phyloP scores from a whole-genome alignment of 148 eudicot genomes.

The Chenopodium formosanum region DNA sequence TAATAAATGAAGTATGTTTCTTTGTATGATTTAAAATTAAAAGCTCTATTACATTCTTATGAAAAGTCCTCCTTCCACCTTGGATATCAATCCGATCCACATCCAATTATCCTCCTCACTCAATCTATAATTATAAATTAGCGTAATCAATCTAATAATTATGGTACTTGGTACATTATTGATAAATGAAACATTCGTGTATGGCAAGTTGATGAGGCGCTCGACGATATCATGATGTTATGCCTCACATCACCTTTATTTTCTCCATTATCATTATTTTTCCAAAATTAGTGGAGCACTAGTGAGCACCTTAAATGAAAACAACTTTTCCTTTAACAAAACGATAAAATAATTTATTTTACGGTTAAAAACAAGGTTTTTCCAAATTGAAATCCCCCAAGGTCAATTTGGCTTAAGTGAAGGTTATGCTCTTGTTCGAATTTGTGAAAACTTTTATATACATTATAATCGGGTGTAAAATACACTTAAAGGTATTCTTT shows the following conservation, averaged over 20 bases:
- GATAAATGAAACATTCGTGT: not conserved
- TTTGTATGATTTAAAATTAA: too few species aligned
- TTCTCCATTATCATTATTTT: not conserved
- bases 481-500: too few species aligned
- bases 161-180: not conserved
- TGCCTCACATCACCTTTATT: constrained; percentile 1
- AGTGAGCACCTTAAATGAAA: not conserved
- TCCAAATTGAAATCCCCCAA: too few species aligned
- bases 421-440: too few species aligned
- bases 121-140: not conserved
- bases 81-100: not conserved
- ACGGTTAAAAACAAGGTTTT: too few species aligned
- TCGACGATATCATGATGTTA: constrained; percentile 10
- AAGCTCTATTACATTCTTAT: too few species aligned
- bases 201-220: not conserved
- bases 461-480: too few species aligned
- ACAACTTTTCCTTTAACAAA: not conserved
- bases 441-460: too few species aligned
- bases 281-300: constrained; percentile 17
- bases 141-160: not conserved
- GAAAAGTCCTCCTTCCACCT: too few species aligned
- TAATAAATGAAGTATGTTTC: too few species aligned
- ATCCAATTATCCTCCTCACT: not conserved
- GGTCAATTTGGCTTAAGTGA: too few species aligned
- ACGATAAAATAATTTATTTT: too few species aligned